phyloP scores from a whole-genome alignment of 1,139 yeast species.

The Blastobotrys serpentis region DNA sequence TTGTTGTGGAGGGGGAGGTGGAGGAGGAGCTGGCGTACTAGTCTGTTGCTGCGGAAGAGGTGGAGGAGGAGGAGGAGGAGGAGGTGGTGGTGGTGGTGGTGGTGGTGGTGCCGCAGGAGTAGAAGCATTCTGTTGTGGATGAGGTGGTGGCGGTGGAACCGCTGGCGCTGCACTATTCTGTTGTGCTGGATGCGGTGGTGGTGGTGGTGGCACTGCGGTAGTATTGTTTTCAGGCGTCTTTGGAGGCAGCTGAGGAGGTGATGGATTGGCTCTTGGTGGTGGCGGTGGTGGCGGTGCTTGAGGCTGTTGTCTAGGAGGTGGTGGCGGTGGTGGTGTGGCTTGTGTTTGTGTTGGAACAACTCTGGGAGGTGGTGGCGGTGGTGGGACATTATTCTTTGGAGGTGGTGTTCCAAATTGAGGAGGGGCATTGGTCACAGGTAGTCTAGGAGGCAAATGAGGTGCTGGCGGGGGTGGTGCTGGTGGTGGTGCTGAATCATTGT shows the following conservation, averaged over 20 bases:
- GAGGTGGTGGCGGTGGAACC: slow-evolving; percentile 6
- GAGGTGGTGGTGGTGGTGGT: too few species aligned
- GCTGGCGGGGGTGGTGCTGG: slow-evolving; percentile 27
- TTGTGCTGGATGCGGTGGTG: slow-evolving; percentile 12
- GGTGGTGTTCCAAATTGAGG: slow-evolving; percentile 32
- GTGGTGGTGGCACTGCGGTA: slow-evolving; percentile 9
- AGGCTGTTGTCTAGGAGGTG: slow-evolving; percentile 21
- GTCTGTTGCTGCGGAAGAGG: too few species aligned
- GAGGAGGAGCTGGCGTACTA: too few species aligned
- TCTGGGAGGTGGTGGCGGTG: slow-evolving; percentile 33
- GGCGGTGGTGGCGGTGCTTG: slow-evolving; percentile 30
- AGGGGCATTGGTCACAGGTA: slow-evolving; percentile 34
- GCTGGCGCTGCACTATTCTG: slow-evolving; percentile 8
- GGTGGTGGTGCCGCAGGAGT: slow-evolving; percentile 19
- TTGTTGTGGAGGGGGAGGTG: slow-evolving; percentile 21
- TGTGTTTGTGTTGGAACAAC: slow-evolving; percentile 33
- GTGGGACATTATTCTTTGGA: slow-evolving; percentile 23
- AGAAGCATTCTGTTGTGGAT: slow-evolving; percentile 13
- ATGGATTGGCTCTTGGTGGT: slow-evolving; percentile 15
- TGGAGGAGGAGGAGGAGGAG: too few species aligned
- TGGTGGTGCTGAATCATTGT: slow-evolving; percentile 21
- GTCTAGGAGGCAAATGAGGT: slow-evolving; percentile 27
- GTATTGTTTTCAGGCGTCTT: neutral
- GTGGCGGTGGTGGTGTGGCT: slow-evolving; percentile 31
- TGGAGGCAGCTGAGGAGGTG: neutral